These are phyloP conservation scores for Tricholoma matsutake DNA, from an alignment of 768 basidiomycete genomes.

Conservation along the genomic window DNA sequence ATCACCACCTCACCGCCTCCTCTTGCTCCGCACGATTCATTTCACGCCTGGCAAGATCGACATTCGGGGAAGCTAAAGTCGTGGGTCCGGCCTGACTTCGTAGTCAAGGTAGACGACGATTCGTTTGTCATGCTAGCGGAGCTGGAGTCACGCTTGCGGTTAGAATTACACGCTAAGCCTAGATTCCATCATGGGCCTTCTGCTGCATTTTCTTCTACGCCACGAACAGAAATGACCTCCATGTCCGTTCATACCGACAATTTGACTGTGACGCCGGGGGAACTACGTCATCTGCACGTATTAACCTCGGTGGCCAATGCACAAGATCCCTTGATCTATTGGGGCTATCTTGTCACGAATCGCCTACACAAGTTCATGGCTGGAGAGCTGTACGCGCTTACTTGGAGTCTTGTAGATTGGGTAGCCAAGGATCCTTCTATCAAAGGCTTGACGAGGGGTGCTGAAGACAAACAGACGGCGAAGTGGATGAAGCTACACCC, in stretches of 20 bases:
- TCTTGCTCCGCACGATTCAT: conserved; percentile 74
- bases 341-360: conserved; percentile 90
- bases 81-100: conserved; percentile 88
- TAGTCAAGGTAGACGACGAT: conserved; percentile 95
- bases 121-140: conserved; percentile 94
- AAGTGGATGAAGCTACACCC: conserved; percentile 93
- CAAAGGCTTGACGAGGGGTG: conserved; percentile 66
- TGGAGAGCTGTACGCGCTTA: conserved; percentile 89
- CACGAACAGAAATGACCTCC: conserved; percentile 6
- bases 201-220: conserved; percentile 10
- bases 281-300: not conserved
- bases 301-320: conserved; percentile 3
- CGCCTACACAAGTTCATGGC: conserved; percentile 90
- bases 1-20: conserved; percentile 51
- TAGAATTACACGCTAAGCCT: conserved; percentile 58
- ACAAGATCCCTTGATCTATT: conserved; percentile 75
- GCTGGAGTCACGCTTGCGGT: conserved; percentile 82
- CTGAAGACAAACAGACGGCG: conserved; percentile 91
- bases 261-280: not conserved
- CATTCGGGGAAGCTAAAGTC: conserved; percentile 40
- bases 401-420: conserved; percentile 86
- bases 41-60: conserved; percentile 50
- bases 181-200: conserved; percentile 19
- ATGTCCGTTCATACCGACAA: conserved; percentile 6
- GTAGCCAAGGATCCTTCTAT: conserved; percentile 72